Evolutionary conservation across 345 rosid genomes (phyloP), one percentile per base, ranked within the genome.

Genomic region (Salix koriyanagi): DNA sequence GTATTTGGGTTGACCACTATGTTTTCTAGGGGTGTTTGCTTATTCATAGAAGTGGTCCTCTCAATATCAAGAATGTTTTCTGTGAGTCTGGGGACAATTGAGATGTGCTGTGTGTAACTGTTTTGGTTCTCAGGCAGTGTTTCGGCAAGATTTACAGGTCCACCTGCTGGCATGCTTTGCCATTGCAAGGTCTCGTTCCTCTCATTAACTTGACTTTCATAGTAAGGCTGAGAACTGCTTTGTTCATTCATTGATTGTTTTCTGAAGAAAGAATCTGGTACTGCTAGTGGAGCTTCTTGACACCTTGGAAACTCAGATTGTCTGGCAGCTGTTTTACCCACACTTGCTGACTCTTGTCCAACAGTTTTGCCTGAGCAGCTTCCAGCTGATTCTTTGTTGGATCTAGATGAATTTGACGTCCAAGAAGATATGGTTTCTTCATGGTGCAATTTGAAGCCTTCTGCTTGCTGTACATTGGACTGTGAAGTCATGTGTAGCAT

Each of bases 401-500:
- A 72, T 79, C 76, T 84, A 18, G 87, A 80, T 82, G 86, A 76
- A 65, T 81, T 72, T 73, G 92, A 79, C 73, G 82, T 81, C 86
- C 81, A 77, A 70, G 89, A 85, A 81, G 85, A 79, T 65, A 79
- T 81, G 78, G 82, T 78, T 74, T 90, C 92, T 79, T 84, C 86
- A 52, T 79, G 82, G 66, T 74, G 71, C 67, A 76, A 73, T 46
- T 85, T 85, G 65, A 74, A 83, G 73, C 74, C 79, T 60, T 87
- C 88, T 73, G 52, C 81, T 77, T 85, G 89, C 54, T 48, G 70
- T 48, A 78, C 52, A 32, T 76, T 83, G 61, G 83, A 75, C 64
- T 82, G 78, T 75, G 46, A 69, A 77, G 71, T 85, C 70, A 64
- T 71, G 74, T 76, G 32, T n/a, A 9, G 71, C 73, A 62, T 69